Evolutionary conservation across 306 rosid species (phyloP), one percentile per base, ranked within the genome.

Genomic region (Ormosia semicastrata): DNA sequence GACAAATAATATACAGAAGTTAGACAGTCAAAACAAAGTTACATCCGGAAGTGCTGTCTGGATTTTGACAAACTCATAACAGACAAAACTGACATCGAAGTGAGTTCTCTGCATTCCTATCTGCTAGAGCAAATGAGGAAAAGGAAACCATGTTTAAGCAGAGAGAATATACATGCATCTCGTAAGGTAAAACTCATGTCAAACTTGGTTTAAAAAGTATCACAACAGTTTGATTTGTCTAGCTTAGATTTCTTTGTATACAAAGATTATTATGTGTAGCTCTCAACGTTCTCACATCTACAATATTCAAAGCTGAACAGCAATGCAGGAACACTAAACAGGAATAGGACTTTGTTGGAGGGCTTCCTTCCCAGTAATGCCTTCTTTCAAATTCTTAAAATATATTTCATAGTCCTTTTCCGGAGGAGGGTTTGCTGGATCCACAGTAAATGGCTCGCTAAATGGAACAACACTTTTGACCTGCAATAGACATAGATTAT

Each of bases 391-490:
- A 82, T 76, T 83, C 81, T 89, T 89, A 10, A 95, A 95, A 78
- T 92, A 92, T 76, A 85, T 56, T 15, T 89, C 49, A 47, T 90
- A 93, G 82, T 95, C 94, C 87, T 89, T 95, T 82, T 90, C 99
- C 3, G 89, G 92, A 41, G 97, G 97, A 12, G 94, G 98, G 71
- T 88, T 93, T 84, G 86, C 91, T 39, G 96, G 95, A 80, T 92
- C 98, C 87, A 93, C 93, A 2, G 89, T 89, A 82, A 91, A 93
- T 71, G 92, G 92, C 86, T 93, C 92, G 36, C 97, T 88, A 77
- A 95, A 93, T 75, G 98, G 99, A 81, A 92, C 59, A 33, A 91
- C 97, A 85, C 94, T 92, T 81, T 93, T 92, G 62, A 93, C 97
- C 98, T 95, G 92, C 78, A 85, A 76, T 67, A 64, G 40, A 63